Evolutionary conservation across 192 early-diverging fungal genomes (phyloP), one percentile per base, ranked within the genome.

Genomic region (Coemansia sp.): DNA sequence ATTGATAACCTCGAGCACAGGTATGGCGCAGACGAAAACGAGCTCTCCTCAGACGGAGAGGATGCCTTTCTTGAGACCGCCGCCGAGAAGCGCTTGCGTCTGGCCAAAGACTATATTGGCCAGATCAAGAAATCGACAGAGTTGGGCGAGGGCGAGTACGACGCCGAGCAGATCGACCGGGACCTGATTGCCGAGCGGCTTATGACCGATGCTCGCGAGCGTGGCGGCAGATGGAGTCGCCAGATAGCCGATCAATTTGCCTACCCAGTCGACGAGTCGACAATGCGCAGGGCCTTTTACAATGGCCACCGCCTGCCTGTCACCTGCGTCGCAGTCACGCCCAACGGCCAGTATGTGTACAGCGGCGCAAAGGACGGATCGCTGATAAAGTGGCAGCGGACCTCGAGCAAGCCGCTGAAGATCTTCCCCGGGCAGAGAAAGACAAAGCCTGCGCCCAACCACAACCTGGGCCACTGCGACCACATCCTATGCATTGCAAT

Each of bases 131-230:
- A 28, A 36, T 53, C 56, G 5, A 61, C 66, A 14, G 44, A 76
- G 66, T 59, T 74, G 28, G 82, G 84, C 15, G 69, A 81, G 11
- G 84, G 66, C 39, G 95, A 89, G 39, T 87, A 90, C 50, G 93
- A 95, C 71, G 95, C 94, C 3, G 87, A 78, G 36, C 87, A 95
- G 53, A 84, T 97, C 27, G 96, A 99, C 69, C 78, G 85, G 30
- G 94, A 96, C 53, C 72, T 97, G 44, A 93, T 99, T 60, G 92
- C 93, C 5, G 83, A 88, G 27, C 80, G 96, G 18, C 67, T 99
- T 42, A 72, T 80, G 46, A 68, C 85, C 18, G 95, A 99, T 60
- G 89, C 81, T 3, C 45, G 52, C 20, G 81, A 79, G 50, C 38
- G 70, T 11, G 60, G 56, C 8, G 52, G 72, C 1, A 53, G 59